A percentile compares a stretch with the other conserved stretches of the same genome.
These are phyloP conservation scores for Pythium chondricola DNA, from an alignment of 352 stramenopile species.

Conservation along the genomic window DNA sequence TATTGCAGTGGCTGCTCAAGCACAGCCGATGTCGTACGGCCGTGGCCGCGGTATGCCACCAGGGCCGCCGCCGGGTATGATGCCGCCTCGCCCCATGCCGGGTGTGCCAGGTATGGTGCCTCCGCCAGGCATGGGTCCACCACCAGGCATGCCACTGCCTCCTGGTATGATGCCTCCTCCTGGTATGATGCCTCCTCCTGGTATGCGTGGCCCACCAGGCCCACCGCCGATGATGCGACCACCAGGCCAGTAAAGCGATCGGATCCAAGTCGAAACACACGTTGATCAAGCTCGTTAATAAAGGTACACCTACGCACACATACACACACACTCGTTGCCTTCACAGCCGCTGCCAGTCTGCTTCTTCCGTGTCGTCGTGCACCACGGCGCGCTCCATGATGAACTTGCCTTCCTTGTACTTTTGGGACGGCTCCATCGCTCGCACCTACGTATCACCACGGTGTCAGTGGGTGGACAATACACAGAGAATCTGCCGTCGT, in stretches of 20 bases:
- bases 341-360: constrained; percentile 28
- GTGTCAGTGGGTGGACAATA: constrained; percentile 4
- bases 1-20: constrained; percentile 67
- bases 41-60: constrained; percentile 71
- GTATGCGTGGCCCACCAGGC: constrained; percentile 27
- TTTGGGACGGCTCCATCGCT: constrained; percentile 73
- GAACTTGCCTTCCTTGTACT: constrained; percentile 85
- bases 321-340: not conserved
- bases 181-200: constrained; percentile 68
- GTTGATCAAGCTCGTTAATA: not conserved
- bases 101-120: constrained; percentile 75
- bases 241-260: constrained; percentile 55
- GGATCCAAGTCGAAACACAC: constrained; percentile 8
- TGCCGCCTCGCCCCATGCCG: constrained; percentile 35
- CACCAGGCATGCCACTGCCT: constrained; percentile 36
- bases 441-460: constrained; percentile 36
- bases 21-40: constrained; percentile 74
- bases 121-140: constrained; percentile 50
- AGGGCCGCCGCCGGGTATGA: constrained; percentile 46
- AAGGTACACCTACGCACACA: constrained; percentile 7
- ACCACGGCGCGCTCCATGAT: constrained; percentile 78
- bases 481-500: constrained; percentile 3
- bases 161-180: constrained; percentile 74
- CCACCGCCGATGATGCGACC: constrained; percentile 63
- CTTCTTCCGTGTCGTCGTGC: constrained; percentile 53